Conservation (phyloP, 2,329 filamentous ascomycete species). For the Triangularia verruculosa region DNA sequence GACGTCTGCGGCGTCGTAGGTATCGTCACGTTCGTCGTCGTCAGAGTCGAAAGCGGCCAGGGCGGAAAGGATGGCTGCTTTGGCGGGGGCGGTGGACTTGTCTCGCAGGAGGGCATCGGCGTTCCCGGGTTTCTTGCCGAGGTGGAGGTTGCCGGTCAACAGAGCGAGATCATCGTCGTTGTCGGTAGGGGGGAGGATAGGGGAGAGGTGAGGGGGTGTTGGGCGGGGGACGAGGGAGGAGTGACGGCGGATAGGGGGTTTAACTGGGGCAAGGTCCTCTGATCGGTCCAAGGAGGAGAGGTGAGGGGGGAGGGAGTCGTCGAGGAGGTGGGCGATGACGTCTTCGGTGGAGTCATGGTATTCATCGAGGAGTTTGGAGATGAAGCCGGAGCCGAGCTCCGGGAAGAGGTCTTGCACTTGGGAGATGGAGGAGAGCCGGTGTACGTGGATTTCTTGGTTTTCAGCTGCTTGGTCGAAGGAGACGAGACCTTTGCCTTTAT, state of each 20-base stretch:
- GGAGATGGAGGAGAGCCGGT: conserved; percentile 78
- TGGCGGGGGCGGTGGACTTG: conserved; percentile 61
- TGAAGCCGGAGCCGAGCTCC: conserved; percentile 77
- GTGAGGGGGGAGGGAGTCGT: conserved; percentile 69
- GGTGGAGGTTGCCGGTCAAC: conserved; percentile 67
- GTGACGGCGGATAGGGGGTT: conserved; percentile 48
- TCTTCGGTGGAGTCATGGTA: conserved; percentile 75
- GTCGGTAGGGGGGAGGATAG: conserved; percentile 41
- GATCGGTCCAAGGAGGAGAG: conserved; percentile 62
- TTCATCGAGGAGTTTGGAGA: conserved; percentile 74
- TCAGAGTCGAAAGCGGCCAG: conserved; percentile 87
- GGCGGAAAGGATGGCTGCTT: conserved; percentile 83
- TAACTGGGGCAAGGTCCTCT: conserved; percentile 51
- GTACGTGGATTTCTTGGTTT: conserved; percentile 61
- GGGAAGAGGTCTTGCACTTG: conserved; percentile 95
- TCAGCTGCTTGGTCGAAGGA: conserved; percentile 36
- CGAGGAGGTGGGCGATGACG: conserved; percentile 77
- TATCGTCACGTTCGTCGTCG: conserved; percentile 95
- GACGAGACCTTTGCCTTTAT: conserved; percentile 62
- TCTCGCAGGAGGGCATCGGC: conserved; percentile 72
- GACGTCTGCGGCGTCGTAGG: conserved; percentile 89
- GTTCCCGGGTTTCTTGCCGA: conserved; percentile 68
- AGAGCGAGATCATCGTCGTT: conserved; percentile 76
- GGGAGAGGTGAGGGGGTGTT: conserved; percentile 44
- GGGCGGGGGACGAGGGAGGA: conserved; percentile 55